These are phyloP conservation scores for Eucalyptus urophylla DNA, from an alignment of 345 rosid species.

Conservation along the genomic window DNA sequence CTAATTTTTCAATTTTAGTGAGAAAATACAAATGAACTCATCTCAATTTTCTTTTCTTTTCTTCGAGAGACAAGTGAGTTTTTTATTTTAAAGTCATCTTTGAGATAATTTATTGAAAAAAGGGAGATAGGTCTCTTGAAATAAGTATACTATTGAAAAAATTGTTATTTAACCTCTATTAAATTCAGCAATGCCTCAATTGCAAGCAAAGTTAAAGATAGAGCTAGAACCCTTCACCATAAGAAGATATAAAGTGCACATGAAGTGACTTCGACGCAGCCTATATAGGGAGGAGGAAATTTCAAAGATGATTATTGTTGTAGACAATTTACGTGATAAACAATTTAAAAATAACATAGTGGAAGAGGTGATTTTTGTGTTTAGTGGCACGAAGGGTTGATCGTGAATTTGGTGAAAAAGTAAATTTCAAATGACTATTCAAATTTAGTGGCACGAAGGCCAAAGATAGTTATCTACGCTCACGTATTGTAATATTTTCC, in stretches of 20 bases:
- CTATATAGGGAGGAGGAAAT: background rate
- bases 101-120: background rate
- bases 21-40: background rate
- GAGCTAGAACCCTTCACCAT: background rate
- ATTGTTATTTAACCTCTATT: background rate
- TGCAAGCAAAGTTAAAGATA: background rate
- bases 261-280: background rate
- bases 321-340: accelerated
- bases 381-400: accelerated
- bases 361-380: accelerated
- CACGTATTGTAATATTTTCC: background rate
- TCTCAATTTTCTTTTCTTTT: background rate
- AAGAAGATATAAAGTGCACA: background rate
- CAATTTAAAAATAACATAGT: accelerated
- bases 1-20: background rate
- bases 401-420: background rate
- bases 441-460: too few relatives aligned
- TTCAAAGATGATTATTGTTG: background rate
- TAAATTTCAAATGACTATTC: background rate
- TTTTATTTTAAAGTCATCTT: accelerated
- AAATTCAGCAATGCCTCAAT: background rate
- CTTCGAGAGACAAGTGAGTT: background rate
- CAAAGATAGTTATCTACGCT: background rate
- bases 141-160: background rate
- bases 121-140: background rate